These are phyloP conservation scores for Xylaria arbuscula DNA, from an alignment of 2,329 filamentous ascomycete genomes.

Conservation along the genomic window DNA sequence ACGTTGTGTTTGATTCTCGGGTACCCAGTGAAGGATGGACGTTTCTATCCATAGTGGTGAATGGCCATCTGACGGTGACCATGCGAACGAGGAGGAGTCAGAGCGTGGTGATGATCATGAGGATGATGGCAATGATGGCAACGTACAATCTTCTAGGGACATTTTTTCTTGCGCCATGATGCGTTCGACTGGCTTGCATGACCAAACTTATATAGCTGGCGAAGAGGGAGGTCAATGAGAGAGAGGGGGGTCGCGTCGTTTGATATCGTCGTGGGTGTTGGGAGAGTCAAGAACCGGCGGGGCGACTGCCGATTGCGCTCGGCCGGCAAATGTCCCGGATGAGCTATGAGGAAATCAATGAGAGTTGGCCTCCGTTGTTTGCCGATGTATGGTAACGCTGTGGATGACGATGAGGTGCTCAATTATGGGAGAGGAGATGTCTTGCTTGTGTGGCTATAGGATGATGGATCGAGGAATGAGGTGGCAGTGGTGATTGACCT, in stretches of 20 bases:
- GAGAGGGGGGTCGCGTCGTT: neutral
- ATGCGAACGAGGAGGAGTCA: constrained; percentile 10
- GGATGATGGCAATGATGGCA: constrained; percentile 1
- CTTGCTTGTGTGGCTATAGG: constrained; percentile 23
- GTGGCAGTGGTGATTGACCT: constrained; percentile 27
- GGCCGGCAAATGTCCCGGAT: constrained; percentile 17
- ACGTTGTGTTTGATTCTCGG: constrained; percentile 2
- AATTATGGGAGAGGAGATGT: constrained; percentile 20
- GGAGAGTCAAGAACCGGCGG: constrained; percentile 26
- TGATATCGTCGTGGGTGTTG: constrained; percentile 10
- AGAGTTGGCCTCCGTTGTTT: neutral
- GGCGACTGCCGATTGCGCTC: constrained; percentile 36
- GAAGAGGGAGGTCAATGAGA: constrained; percentile 16
- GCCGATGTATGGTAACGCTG: neutral
- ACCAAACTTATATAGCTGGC: constrained; percentile 34
- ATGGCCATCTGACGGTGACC: constrained; percentile 1
- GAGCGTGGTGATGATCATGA: neutral
- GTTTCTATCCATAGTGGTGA: neutral
- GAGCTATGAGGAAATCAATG: constrained; percentile 2
- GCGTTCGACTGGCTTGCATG: constrained; percentile 53
- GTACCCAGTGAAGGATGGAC: neutral
- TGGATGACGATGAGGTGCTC: constrained; percentile 5
- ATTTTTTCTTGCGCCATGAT: constrained; percentile 82
- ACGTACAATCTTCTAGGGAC: constrained; percentile 88
- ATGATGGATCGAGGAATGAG: constrained; percentile 27